Conservation (phyloP, 225 moss, liverwort and hornwort species). For the Anthoceros angustus region DNA sequence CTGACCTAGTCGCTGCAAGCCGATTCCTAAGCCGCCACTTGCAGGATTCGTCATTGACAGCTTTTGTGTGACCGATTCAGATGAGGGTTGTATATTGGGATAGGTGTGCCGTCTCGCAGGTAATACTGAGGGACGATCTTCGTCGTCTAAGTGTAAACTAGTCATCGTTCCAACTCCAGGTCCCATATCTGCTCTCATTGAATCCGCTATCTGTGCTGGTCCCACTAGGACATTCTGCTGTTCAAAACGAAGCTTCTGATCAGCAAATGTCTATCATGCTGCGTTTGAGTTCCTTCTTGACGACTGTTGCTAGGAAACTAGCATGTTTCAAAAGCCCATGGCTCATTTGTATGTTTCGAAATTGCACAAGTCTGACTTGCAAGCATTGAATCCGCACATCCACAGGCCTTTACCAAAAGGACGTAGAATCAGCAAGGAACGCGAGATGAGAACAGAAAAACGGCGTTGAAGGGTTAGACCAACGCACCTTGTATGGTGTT, state of each 20-base stretch:
- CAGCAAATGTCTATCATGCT: not conserved
- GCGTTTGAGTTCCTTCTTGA: not conserved
- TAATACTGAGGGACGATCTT: not conserved
- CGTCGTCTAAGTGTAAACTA: not conserved
- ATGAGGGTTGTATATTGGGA: not conserved
- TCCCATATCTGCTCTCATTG: not conserved
- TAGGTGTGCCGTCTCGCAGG: constrained; percentile 2
- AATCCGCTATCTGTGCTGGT: not conserved
- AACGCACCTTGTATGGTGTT: not conserved
- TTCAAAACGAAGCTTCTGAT: constrained; percentile 1
- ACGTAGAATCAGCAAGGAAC: too few species aligned
- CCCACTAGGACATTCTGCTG: not conserved
- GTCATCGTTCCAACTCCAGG: not conserved
- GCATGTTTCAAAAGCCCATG: not conserved
- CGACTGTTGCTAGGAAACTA: not conserved
- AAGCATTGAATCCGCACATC: too few species aligned
- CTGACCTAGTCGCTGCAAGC: not conserved
- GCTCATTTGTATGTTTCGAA: too few species aligned
- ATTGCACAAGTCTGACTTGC: too few species aligned
- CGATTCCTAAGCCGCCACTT: not conserved
- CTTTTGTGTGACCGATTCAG: not conserved
- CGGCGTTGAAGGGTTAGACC: not conserved
- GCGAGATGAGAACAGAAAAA: too few species aligned
- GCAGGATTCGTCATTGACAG: not conserved
- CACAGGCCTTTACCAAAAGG: too few species aligned